Percentiles rank a stretch among this genome's conserved stretches.
These are phyloP conservation scores for Camelina neglecta DNA, from an alignment of 345 rosid species.

Conservation along the genomic window DNA sequence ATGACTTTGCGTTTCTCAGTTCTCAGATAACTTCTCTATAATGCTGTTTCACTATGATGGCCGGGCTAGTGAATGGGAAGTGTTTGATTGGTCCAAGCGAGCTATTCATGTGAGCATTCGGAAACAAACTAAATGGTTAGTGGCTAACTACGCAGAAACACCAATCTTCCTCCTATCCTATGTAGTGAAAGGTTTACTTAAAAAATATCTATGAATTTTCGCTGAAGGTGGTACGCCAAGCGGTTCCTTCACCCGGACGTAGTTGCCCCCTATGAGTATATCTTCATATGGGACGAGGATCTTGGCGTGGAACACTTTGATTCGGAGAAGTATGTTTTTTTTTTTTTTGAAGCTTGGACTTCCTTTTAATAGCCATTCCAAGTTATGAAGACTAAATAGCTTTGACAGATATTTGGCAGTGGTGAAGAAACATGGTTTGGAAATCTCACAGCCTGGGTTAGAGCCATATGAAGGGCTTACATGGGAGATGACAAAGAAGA, in stretches of 20 bases:
- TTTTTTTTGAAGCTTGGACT: not conserved
- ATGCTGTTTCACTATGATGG: slow-evolving; percentile 94
- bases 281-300: slow-evolving; percentile 98
- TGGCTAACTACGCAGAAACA: not conserved
- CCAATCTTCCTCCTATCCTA: not conserved
- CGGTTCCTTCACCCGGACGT: slow-evolving; percentile 97
- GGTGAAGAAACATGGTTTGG: slow-evolving; percentile 80
- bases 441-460: slow-evolving; percentile 97
- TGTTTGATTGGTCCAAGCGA: slow-evolving; percentile 92
- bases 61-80: slow-evolving; percentile 81
- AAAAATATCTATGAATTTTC: slow-evolving; percentile 21
- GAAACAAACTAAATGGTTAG: slow-evolving; percentile 95
- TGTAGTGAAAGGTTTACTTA: slow-evolving; percentile 18
- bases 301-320: slow-evolving; percentile 87
- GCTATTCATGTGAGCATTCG: slow-evolving; percentile 85
- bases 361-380: not conserved
- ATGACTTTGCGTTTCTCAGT: slow-evolving; percentile 53
- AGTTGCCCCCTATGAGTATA: slow-evolving; percentile 82
- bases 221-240: slow-evolving; percentile 89
- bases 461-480: slow-evolving; percentile 77
- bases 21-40: slow-evolving; percentile 89
- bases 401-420: slow-evolving; percentile 69
- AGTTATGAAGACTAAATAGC: slow-evolving; percentile 22
- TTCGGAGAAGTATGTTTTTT: slow-evolving; percentile 71
- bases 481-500: slow-evolving; percentile 95